Percentiles rank a stretch among this genome's conserved stretches.
Evolutionary conservation across 805 yeast species (phyloP).

Genomic region (Metschnikowia orientalis): DNA sequence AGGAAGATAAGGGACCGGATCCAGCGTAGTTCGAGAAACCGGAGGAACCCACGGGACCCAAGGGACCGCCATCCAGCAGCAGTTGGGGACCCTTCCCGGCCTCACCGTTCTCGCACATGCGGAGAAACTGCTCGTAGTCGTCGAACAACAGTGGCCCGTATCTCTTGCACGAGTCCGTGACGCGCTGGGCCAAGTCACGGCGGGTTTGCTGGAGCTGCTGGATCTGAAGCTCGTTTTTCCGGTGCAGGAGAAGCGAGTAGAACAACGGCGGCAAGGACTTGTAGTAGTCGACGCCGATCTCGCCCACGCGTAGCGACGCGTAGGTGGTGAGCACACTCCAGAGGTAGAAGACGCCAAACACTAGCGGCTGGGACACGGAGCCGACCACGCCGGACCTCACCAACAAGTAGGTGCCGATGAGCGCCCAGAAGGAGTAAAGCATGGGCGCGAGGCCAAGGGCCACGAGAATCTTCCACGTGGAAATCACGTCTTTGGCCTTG

Average conservation of each 20-base stretch:
- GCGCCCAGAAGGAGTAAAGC: slow-evolving; percentile 36
- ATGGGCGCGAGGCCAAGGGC: slow-evolving; percentile 40
- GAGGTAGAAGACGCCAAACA: slow-evolving; percentile 30
- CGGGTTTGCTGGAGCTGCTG: slow-evolving; percentile 29
- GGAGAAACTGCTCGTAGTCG: slow-evolving; percentile 32
- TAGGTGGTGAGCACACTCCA: slow-evolving; percentile 39
- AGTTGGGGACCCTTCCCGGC: no score
- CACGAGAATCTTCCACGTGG: slow-evolving; percentile 42
- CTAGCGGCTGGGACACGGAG: slow-evolving; percentile 13
- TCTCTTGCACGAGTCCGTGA: slow-evolving; percentile 32
- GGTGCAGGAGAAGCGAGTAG: slow-evolving; percentile 29
- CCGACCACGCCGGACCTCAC: slow-evolving; percentile 12
- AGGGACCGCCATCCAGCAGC: no score
- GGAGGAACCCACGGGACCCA: slow-evolving; percentile 6
- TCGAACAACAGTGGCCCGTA: slow-evolving; percentile 38
- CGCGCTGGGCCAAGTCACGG: slow-evolving; percentile 23
- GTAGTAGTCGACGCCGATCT: slow-evolving; percentile 39
- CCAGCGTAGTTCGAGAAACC: no score
- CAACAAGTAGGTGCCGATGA: slow-evolving; percentile 25
- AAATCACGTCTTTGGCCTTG: slow-evolving; percentile 39
- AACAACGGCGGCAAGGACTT: slow-evolving; percentile 37
- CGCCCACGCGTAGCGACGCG: slow-evolving; percentile 39
- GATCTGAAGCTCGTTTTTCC: slow-evolving; percentile 28
- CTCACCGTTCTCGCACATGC: no score
- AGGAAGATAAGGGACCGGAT: no score